Base-by-base conservation (phyloP, 2,329 filamentous ascomycete genomes). In the Pseudonectria foliicola region DNA sequence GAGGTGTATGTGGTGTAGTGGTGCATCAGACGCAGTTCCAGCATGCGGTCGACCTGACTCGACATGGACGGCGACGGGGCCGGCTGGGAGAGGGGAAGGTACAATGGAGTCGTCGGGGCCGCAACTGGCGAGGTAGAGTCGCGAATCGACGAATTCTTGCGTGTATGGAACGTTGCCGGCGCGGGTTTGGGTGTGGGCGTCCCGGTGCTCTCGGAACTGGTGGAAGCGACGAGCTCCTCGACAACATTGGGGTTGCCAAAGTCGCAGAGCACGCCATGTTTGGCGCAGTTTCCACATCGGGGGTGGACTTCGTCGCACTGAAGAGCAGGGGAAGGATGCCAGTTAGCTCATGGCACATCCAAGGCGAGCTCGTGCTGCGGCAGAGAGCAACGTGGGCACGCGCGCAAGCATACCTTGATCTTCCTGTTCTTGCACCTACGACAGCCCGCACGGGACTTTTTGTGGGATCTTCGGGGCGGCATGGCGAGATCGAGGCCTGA, bases 361-460 rank as follows among this genome's bases (percentile, higher is more conserved):
- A 21, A 27, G 27, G 13, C 16, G 29, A 36, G 29, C 29, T 29
- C 32, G 34, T 23, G 21, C n/a, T 26, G 30, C 3, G 18, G 33
- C 18, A 37, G 27, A 15, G n/a, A 25, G 29, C 27, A 38, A 26
- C 31, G n/a, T 24, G 15, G 12, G 16, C 14, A 18, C 4, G 21
- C 23, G 28, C 15, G 27, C 26, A 27, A 23, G 35, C 52, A 31
- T 59, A 80, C 78, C 73, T 84, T 84, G 53, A 84, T 81, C 59
- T 83, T 83, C 42, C 80, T 67, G 36, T 67, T 65, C 61, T 83
- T 84, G 59, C 80, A 84, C 39, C 75, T 65, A 42, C 71, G 68
- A 49, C 80, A 84, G 29, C 80, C 80, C 33, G 77, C 72, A 46
- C 80, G 71, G 37, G 77, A 82, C 63, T 82, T 84, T 54, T 80